These are phyloP conservation scores for Cadophora luteo-olivacea DNA, from an alignment of 2,329 filamentous ascomycete genomes.

Conservation along the genomic window DNA sequence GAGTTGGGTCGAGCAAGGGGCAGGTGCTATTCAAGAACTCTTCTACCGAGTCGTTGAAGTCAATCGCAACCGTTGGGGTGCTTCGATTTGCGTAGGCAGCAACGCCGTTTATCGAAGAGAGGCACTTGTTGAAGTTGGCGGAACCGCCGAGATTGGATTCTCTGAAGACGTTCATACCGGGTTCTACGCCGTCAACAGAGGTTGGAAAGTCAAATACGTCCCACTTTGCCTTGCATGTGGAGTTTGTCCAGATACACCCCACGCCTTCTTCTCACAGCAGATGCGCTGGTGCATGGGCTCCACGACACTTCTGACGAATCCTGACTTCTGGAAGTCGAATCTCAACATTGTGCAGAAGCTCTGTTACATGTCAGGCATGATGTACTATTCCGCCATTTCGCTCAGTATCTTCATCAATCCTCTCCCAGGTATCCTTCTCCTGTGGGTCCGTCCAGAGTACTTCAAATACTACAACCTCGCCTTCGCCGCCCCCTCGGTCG, in stretches of 20 bases:
- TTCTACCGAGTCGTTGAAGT: slow-evolving; percentile 27
- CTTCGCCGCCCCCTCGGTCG: slow-evolving; percentile 22
- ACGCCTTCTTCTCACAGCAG: slow-evolving; percentile 25
- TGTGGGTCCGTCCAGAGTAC: slow-evolving; percentile 25
- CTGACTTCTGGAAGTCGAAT: slow-evolving; percentile 24
- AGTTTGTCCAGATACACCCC: slow-evolving; percentile 25
- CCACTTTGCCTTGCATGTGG: slow-evolving; percentile 24
- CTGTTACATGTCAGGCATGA: slow-evolving; percentile 25
- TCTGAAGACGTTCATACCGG: slow-evolving; percentile 26
- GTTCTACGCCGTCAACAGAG: slow-evolving; percentile 23
- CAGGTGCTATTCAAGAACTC: slow-evolving; percentile 24
- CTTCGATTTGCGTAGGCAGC: slow-evolving; percentile 23
- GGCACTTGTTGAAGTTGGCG: slow-evolving; percentile 23
- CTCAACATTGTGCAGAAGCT: slow-evolving; percentile 23
- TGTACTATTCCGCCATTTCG: slow-evolving; percentile 26
- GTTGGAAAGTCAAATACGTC: slow-evolving; percentile 27
- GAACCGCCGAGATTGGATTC: slow-evolving; percentile 25
- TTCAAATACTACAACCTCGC: slow-evolving; percentile 29
- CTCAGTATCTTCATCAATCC: slow-evolving; percentile 25
- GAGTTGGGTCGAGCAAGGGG: slow-evolving; percentile 25
- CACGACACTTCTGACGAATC: slow-evolving; percentile 25
- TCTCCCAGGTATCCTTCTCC: slow-evolving; percentile 20
- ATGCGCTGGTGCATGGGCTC: slow-evolving; percentile 28
- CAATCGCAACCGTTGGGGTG: slow-evolving; percentile 25
- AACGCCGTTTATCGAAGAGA: slow-evolving; percentile 25